phyloP scores from a whole-genome alignment of 2,329 filamentous ascomycete genomes.

The Aspergillus quadricinctus region DNA sequence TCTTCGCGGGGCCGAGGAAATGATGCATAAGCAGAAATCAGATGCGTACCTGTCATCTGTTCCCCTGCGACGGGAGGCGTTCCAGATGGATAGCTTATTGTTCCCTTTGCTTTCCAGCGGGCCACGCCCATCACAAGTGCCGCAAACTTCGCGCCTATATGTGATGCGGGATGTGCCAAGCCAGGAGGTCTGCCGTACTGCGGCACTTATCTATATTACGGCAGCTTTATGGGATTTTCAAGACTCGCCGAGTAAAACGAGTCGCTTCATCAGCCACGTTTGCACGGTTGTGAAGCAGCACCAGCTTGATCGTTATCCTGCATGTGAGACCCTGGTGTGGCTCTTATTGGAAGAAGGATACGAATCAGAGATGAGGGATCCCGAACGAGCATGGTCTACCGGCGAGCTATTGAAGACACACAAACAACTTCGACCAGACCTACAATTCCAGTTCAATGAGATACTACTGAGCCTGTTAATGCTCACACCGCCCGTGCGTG shows the following conservation, averaged over 20 bases:
- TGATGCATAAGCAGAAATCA: slow-evolving; percentile 29
- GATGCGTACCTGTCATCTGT: slow-evolving; percentile 22
- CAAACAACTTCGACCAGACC: slow-evolving; percentile 31
- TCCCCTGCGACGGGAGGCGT: slow-evolving; percentile 27
- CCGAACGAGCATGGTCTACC: slow-evolving; percentile 34
- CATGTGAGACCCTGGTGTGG: slow-evolving; percentile 39
- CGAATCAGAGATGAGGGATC: slow-evolving; percentile 32
- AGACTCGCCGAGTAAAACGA: slow-evolving; percentile 25
- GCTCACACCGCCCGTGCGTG: slow-evolving; percentile 27
- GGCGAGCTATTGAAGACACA: slow-evolving; percentile 33
- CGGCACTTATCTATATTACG: slow-evolving; percentile 38
- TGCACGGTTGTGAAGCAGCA: slow-evolving; percentile 23
- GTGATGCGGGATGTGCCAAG: slow-evolving; percentile 31
- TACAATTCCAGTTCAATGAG: slow-evolving; percentile 39
- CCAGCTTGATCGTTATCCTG: slow-evolving; percentile 30
- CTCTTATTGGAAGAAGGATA: slow-evolving; percentile 35
- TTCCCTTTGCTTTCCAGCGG: slow-evolving; percentile 40
- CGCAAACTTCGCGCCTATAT: slow-evolving; percentile 32
- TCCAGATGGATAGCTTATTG: slow-evolving; percentile 35
- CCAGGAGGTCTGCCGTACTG: slow-evolving; percentile 34
- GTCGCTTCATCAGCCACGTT: slow-evolving; percentile 31
- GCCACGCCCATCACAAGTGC: slow-evolving; percentile 36
- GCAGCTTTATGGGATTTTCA: slow-evolving; percentile 33
- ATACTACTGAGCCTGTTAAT: slow-evolving; percentile 35
- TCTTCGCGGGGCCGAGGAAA: slow-evolving; percentile 30